These are phyloP conservation scores for Cystofilobasidium bisporidii DNA, from an alignment of 768 basidiomycete genomes.

Conservation along the genomic window DNA sequence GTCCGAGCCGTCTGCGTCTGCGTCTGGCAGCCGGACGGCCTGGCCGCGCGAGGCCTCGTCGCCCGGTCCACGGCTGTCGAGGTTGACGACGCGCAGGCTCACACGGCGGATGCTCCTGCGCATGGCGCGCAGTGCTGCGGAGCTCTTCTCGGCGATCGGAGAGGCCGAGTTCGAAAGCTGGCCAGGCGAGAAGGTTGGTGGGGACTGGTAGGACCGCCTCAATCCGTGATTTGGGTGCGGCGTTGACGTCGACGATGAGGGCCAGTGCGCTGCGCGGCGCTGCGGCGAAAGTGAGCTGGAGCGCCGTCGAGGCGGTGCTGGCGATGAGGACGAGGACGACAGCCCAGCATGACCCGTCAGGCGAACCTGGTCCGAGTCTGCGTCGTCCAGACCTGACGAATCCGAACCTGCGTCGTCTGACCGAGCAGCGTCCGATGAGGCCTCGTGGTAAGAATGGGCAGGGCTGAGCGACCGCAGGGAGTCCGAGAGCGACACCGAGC, in stretches of 20 bases:
- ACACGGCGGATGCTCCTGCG: slow-evolving; percentile 42
- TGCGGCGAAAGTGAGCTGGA: too few species aligned
- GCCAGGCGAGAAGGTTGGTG: neutral
- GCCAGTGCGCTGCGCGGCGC: too few species aligned
- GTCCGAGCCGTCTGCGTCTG: slow-evolving; percentile 42
- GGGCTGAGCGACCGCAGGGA: neutral
- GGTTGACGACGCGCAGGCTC: slow-evolving; percentile 71
- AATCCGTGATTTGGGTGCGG: too few species aligned
- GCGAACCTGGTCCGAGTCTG: neutral
- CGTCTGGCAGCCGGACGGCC: slow-evolving; percentile 26
- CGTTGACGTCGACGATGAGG: too few species aligned
- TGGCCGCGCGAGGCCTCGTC: neutral
- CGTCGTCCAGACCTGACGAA: too few species aligned
- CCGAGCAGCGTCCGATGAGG: neutral
- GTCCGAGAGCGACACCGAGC: neutral
- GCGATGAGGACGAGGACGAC: neutral
- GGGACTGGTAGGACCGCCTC: neutral
- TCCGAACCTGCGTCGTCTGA: neutral
- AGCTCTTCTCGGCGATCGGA: neutral
- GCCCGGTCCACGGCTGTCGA: slow-evolving; percentile 45
- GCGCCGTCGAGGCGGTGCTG: too few species aligned
- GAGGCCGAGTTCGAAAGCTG: neutral
- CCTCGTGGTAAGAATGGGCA: neutral
- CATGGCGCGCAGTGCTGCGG: slow-evolving; percentile 3
- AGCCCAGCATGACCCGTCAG: neutral